Conservation (phyloP, 768 basidiomycete genomes). For the Cystofilobasidium bisporidii region DNA sequence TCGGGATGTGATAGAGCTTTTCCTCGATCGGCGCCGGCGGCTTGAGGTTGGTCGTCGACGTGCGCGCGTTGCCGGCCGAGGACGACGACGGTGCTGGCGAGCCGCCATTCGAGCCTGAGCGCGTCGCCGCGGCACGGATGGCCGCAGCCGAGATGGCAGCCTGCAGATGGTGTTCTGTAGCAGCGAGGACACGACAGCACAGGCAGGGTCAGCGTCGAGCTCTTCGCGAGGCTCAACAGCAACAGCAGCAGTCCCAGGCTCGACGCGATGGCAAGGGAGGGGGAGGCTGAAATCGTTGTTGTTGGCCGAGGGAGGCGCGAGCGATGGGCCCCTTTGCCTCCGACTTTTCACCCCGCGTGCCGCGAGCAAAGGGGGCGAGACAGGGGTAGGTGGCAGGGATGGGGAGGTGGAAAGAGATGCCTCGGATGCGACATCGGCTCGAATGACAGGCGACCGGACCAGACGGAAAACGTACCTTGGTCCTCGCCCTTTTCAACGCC, state of each 20-base stretch:
- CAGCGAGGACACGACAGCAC: background rate
- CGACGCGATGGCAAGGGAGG: no score
- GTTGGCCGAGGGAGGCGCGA: no score
- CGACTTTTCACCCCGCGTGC: background rate
- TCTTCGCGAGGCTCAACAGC: background rate
- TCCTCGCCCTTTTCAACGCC: constrained; percentile 29
- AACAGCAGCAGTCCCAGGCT: background rate
- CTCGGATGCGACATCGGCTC: constrained; percentile 4
- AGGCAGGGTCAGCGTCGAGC: background rate
- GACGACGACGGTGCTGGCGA: constrained; percentile 6
- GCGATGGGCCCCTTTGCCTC: constrained; percentile 8
- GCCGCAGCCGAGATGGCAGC: constrained; percentile 42
- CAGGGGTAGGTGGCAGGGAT: constrained; percentile 1
- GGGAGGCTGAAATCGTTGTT: no score
- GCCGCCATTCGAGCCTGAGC: constrained; percentile 32
- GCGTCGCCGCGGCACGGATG: constrained; percentile 36
- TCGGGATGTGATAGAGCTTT: constrained; percentile 62
- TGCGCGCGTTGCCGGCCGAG: background rate
- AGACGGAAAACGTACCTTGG: constrained; percentile 19
- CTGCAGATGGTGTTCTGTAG: constrained; percentile 43
- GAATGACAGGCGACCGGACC: background rate
- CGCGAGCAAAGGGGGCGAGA: background rate
- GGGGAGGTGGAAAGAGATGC: background rate
- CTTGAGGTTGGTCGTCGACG: constrained; percentile 36
- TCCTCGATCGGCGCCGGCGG: constrained; percentile 40